A percentile compares a stretch with the other conserved stretches of the same genome.
Conservation (phyloP, 2,329 filamentous ascomycete genomes). For the Sordariomycetes sp. region DNA sequence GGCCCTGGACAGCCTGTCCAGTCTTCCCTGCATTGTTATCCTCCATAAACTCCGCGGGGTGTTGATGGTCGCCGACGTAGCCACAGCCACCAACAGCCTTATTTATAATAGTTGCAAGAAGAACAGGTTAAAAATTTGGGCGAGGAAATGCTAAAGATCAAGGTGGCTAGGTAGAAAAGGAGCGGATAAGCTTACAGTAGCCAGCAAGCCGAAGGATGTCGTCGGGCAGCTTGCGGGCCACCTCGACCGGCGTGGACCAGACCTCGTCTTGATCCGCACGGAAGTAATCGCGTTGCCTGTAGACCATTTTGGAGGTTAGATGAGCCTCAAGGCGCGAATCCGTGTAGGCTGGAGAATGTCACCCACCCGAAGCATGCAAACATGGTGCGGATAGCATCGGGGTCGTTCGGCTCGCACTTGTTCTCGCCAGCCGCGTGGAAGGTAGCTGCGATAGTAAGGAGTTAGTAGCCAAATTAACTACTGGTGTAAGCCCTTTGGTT, state of each 20-base stretch:
- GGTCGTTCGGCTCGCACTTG: background rate
- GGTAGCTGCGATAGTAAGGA: background rate
- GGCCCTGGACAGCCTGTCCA: too few species aligned
- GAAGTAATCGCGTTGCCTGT: conserved; percentile 3
- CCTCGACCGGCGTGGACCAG: background rate
- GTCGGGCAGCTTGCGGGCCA: conserved; percentile 1
- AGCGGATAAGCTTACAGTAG: background rate
- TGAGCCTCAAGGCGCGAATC: background rate
- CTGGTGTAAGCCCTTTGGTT: background rate
- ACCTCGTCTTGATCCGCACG: conserved; percentile 3
- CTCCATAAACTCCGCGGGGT: background rate
- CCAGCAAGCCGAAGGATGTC: conserved; percentile 1
- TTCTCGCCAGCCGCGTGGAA: conserved; percentile 1
- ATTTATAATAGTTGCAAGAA: too few species aligned
- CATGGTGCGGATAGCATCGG: background rate
- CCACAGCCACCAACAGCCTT: conserved; percentile 3
- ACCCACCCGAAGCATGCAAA: conserved; percentile 3
- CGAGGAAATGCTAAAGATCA: too few species aligned
- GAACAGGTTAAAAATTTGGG: too few species aligned
- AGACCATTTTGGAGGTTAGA: background rate
- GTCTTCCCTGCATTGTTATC: too few species aligned
- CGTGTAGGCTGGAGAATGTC: background rate
- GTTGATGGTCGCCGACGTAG: conserved; percentile 3
- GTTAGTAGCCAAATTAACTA: background rate
- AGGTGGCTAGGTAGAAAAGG: background rate